Base-by-base conservation (phyloP, 2,329 filamentous ascomycete species). In the Paracoccidioides brasiliensis region DNA sequence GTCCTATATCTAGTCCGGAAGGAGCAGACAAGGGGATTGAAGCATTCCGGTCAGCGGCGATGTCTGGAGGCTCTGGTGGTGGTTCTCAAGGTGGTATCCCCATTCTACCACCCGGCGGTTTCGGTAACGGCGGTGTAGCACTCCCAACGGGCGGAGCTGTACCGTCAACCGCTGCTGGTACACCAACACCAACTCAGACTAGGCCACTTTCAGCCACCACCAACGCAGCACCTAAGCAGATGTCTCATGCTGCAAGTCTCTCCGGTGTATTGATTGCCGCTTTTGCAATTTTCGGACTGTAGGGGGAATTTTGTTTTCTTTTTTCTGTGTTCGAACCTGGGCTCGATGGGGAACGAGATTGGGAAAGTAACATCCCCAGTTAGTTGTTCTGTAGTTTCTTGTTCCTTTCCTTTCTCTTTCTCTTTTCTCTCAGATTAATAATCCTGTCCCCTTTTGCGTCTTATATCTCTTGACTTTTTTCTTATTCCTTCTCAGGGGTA, bases 271-370 rank as follows among this genome's bases (percentile, higher is more conserved):
- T 58, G 10, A 12, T 58, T 40, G 51, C 52, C 4, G 38, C 55
- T n/a, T 55, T 55, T 22, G 56, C 54, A 3, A 43, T 58, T n/a
- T 32, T 58, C 40, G 56, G 33, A 6, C 33, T 58, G 32, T 58
- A 54, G 35, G 45, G 5, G 6, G 7, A 46, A 30, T 8, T n/a
- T 35, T 9, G 32, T 15, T n/a, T 28, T 8, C 4, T 12, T 9
- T 9, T 40, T 5, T 9, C 22, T 22, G 22, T 22, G 22, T 22
- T 2, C 22, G 22, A 3, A 28, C n/a, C 28, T 45, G 43, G 5
- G 3, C 9, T 48, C n/a, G 12, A 37, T 7, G 7, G 22, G 15
- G 48, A 14, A 22, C 9, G 5, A 9, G 14, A 14, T 22, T 30
- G 48, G 9, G n/a, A n/a, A 32, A 14, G 7, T 10, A 33, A 9